These are phyloP conservation scores for Boletus patriciae DNA, from an alignment of 768 basidiomycete genomes.

Conservation along the genomic window DNA sequence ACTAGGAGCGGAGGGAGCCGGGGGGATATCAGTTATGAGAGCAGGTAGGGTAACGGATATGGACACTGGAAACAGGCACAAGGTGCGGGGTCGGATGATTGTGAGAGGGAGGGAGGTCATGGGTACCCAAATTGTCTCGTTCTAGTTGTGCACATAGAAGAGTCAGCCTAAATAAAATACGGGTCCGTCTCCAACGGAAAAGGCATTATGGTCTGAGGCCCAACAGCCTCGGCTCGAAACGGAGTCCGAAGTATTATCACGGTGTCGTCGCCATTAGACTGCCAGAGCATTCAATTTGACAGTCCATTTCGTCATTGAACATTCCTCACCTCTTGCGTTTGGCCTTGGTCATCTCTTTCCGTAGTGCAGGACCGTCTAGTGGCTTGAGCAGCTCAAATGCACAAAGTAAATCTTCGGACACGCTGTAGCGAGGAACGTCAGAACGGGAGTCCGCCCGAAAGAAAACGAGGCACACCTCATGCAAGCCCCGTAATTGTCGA, in stretches of 20 bases:
- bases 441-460: conserved; percentile 3
- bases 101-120: conserved; percentile 21
- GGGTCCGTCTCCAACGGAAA: conserved; percentile 13
- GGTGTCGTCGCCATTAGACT: conserved; percentile 38
- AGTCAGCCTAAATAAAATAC: conserved; percentile 22
- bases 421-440: conserved; percentile 46
- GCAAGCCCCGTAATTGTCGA: conserved; percentile 93
- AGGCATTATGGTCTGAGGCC: conserved; percentile 6
- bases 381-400: conserved; percentile 98
- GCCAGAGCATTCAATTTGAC: conserved; percentile 2
- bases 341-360: conserved; percentile 98
- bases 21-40: conserved; percentile 33
- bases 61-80: conserved; percentile 19
- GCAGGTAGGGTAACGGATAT: conserved; percentile 31
- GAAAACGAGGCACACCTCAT: conserved; percentile 64
- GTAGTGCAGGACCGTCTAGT: conserved; percentile 87
- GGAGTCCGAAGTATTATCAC: conserved; percentile 12
- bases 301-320: background rate
- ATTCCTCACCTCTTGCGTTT: conserved; percentile 86
- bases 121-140: conserved; percentile 28
- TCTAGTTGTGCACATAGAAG: conserved; percentile 27
- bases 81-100: conserved; percentile 17
- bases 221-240: conserved; percentile 4
- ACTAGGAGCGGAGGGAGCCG: conserved; percentile 16
- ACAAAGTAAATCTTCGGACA: conserved; percentile 95